Base-by-base conservation (phyloP, 116 monocot genomes). In the Dioscorea cayenensis region DNA sequence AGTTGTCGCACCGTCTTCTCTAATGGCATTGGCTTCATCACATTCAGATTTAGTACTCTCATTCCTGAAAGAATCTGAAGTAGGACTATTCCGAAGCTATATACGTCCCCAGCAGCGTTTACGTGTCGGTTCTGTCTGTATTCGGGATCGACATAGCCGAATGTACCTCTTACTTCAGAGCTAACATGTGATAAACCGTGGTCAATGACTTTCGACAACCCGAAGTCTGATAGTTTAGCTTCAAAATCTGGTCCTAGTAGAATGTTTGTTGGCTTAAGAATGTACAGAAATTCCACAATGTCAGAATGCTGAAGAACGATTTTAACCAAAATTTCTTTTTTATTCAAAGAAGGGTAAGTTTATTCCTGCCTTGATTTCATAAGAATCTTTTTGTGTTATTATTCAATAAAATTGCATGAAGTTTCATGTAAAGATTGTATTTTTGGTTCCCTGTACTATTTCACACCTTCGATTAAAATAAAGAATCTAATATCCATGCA, bases 141-240 rank as follows among this genome's bases (percentile, higher is more conserved):
- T 52, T 86, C 86, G 4, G 86, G 86, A 69, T 83, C 83, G 12
- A 86, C 83, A 14, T 83, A 80, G 55, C 83, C 87, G 51, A 80
- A 83, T 37, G 83, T 83, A 8, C 80, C 83, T 70, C 83, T 74
- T 25, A 83, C 83, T 78, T 83, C 87, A 5, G 87, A 87, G 76
- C 83, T 81, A n/a, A 87, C 76, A 28, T 87, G 62, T 22, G 83
- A 87, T 2, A 73, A 73, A 0, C 80, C 87, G 3, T 68, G 6
- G 37, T 83, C 83, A 36, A 87, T 83, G 7, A 78, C 66, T 75
- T 73, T 87, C 0, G 83, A 83, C 51, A 80, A 71, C n/a, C 86
- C 83, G 21, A 87, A 80, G 55, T 87, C 86, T 10, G 83, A 83
- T 48, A 83, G 68, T 49, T 80, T 87, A 1, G 83, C 83, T 76